Base-by-base conservation (phyloP, 176 grass and related monocot species). In the Triticum timopheevii region DNA sequence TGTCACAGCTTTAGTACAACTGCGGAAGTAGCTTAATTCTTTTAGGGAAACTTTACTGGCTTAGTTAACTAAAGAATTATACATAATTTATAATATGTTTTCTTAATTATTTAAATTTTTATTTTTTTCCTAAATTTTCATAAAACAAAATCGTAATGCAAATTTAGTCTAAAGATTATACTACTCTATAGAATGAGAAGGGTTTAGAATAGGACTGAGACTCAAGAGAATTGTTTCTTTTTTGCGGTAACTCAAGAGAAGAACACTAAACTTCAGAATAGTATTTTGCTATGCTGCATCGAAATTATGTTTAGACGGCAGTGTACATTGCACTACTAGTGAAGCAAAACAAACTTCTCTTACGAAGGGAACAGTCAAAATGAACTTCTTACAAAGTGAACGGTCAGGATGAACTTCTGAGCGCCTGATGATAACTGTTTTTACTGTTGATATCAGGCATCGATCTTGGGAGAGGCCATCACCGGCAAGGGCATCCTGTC, bases 401-500 rank as follows among this genome's bases (percentile, higher is more conserved):
- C 1, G 5, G 6, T 20, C 17, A 56, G 8, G 2, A 56, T 20
- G 65, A 69, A 69, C 6, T 68, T 34, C 30, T 35, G 66, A 36
- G 16, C 7, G 17, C n/a, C 38, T 45, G 70, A 73, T 45, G 17
- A 58, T 22, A 20, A 54, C 13, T 77, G 45, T 56, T 33, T 33
- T 31, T 2, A 6, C 62, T 40, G 16, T 2, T 47, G 6, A 35
- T 45, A 27, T 27, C 87, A 99, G 97, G 92, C 97, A 19, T 99
- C 97, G 19, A 74, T 99, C 7, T 82, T 99, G n/a, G 97, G 97
- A 88, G 97, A 99, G 88, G 97, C 97, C 63, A 86, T 99, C 79
- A 99, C 97, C 15, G 97, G 97, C 6, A 99, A 99, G 90, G 97
- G 97, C 22, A 99, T 99, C 70, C 87, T 99, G 20, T 24, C 94